phyloP scores from a whole-genome alignment of 2,329 filamentous ascomycete species.

The Microcera coccophila region DNA sequence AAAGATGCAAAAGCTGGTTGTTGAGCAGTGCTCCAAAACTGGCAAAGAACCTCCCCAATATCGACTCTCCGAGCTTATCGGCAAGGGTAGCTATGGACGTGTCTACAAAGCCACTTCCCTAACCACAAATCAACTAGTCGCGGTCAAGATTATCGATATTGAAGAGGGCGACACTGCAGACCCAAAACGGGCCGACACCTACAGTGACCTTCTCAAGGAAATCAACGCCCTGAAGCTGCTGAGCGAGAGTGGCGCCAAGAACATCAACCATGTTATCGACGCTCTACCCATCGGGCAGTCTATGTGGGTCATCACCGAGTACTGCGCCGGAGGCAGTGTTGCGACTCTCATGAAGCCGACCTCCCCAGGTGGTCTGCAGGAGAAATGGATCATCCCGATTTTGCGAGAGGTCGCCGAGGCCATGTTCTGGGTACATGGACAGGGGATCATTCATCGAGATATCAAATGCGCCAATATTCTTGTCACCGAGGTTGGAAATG shows the following conservation, averaged over 20 bases:
- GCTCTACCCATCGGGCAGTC: constrained; percentile 72
- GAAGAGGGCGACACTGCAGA: constrained; percentile 69
- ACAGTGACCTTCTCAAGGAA: constrained; percentile 66
- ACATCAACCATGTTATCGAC: constrained; percentile 79
- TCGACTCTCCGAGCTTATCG: constrained; percentile 67
- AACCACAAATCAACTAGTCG: constrained; percentile 54
- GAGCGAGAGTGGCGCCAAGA: constrained; percentile 68
- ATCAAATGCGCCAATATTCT: constrained; percentile 77
- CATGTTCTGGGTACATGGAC: constrained; percentile 63
- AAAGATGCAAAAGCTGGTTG: constrained; percentile 63
- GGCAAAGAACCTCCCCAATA: constrained; percentile 62
- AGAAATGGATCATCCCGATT: constrained; percentile 68
- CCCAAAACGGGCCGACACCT: constrained; percentile 62
- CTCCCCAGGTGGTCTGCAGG: constrained; percentile 59
- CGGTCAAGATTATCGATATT: constrained; percentile 80
- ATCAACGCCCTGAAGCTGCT: constrained; percentile 67
- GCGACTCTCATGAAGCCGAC: constrained; percentile 68
- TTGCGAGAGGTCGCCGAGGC: constrained; percentile 63
- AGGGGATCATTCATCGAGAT: constrained; percentile 67
- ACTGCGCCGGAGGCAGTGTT: constrained; percentile 80
- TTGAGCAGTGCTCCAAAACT: constrained; percentile 57
- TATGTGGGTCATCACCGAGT: constrained; percentile 86
- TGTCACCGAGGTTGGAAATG: constrained; percentile 69
- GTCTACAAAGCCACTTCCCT: constrained; percentile 62
- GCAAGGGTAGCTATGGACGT: constrained; percentile 69